Base-by-base conservation (phyloP, 257 asterid species). In the Paraleonurus japonicus region DNA sequence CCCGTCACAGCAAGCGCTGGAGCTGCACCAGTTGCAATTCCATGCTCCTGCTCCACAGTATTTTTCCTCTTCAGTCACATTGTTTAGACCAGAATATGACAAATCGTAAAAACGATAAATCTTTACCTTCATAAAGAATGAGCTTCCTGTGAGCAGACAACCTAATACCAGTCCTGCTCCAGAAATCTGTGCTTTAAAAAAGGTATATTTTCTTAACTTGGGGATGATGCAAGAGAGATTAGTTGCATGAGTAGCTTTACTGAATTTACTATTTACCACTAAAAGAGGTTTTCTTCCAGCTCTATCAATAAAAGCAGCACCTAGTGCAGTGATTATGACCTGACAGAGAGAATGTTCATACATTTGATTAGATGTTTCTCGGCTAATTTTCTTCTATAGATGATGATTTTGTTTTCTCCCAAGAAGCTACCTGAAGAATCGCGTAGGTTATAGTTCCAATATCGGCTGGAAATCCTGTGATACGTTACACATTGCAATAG, bases 251-350 rank as follows among this genome's bases (percentile, higher is more conserved):
- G 60, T 26, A 32, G 63, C 20, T 47, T 35, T 4, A 61, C 35
- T 48, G 16, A 24, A 51, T 48, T 54, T 91, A 95, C 99, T 57
- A 51, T 48, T 54, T 91, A 95, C 99, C 90, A 92, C 80, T 76
- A 92, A 37, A 55, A 88, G 96, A 51, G 98, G 99, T 63, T 92
- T 92, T 72, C 99, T 69, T 78, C 99, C 99, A 0, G 89, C 89
- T 80, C 79, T 80, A 73, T 95, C 98, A 2, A 95, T 84, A 30
- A 95, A 79, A 17, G 79, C 30, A 37, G 97, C 96, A 39, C 96
- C 96, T 30, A 85, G 33, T 64, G 86, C 95, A 4, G 99, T 92
- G 80, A 92, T 61, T 61, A 92, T 70, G 73, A 89, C 88, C 98
- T 89, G 83, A 63, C 16, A 70, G 15, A 48, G 1, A 67, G 2